phyloP scores from a whole-genome alignment of 768 basidiomycete genomes.

The Suillus brevipes region DNA sequence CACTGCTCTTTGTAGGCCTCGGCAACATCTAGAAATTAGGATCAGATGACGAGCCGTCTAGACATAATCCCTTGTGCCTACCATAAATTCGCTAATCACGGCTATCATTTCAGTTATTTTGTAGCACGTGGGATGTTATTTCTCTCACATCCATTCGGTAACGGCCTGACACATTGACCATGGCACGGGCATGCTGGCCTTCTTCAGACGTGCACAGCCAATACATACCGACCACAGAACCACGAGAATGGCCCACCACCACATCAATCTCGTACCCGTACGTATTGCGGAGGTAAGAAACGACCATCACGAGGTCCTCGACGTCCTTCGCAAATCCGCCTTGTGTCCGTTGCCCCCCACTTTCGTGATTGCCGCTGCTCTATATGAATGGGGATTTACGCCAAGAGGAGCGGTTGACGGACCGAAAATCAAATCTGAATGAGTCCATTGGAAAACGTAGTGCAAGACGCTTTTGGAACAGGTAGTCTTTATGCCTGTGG shows the following conservation, averaged over 20 bases:
- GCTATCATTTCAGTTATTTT: slow-evolving; percentile 9
- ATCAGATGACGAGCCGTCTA: slow-evolving; percentile 1
- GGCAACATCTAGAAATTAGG: slow-evolving; percentile 19
- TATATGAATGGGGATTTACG: slow-evolving; percentile 8
- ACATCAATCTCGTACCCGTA: slow-evolving; percentile 71
- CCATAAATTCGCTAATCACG: slow-evolving; percentile 28
- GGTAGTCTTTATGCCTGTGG: slow-evolving; percentile 79
- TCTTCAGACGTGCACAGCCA: slow-evolving; percentile 70
- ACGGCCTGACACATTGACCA: slow-evolving; percentile 74
- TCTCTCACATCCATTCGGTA: slow-evolving; percentile 75
- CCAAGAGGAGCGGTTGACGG: slow-evolving; percentile 22
- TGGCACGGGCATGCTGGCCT: slow-evolving; percentile 54
- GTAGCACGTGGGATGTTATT: neutral
- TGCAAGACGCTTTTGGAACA: slow-evolving; percentile 77
- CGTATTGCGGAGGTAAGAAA: slow-evolving; percentile 53
- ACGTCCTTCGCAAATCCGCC: slow-evolving; percentile 61
- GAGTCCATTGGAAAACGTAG: slow-evolving; percentile 68
- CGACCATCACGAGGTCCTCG: slow-evolving; percentile 65
- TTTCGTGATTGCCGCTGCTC: slow-evolving; percentile 75
- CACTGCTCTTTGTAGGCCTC: slow-evolving; percentile 50
- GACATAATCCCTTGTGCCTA: slow-evolving; percentile 9
- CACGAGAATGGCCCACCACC: slow-evolving; percentile 79
- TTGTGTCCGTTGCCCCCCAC: slow-evolving; percentile 63
- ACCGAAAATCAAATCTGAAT: slow-evolving; percentile 89
- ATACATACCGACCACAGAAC: slow-evolving; percentile 61